A percentile compares a stretch with the other conserved stretches of the same genome.
Evolutionary conservation across 2,329 filamentous ascomycete genomes (phyloP).

Genomic region (Polychaeton citri): DNA sequence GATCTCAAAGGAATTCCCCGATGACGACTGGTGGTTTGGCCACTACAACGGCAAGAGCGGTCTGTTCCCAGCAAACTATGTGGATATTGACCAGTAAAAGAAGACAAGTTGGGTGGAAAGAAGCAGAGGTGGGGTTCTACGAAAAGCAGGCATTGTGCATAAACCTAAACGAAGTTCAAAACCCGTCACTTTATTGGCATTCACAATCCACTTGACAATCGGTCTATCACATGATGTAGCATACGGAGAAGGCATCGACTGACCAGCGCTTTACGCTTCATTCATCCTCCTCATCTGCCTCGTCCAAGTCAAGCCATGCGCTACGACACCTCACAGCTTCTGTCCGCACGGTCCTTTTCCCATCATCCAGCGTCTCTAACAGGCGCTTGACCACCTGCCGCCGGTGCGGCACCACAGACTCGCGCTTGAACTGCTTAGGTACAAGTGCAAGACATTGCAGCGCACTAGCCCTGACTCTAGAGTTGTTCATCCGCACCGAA

Average conservation of each 20-base stretch:
- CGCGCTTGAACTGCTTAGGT: slow-evolving; percentile 33
- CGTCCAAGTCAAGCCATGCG: slow-evolving; percentile 48
- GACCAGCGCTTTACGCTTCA: no score
- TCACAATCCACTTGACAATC: no score
- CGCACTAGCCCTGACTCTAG: slow-evolving; percentile 33
- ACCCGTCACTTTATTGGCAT: no score
- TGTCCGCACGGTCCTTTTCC: slow-evolving; percentile 47
- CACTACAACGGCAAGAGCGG: slow-evolving; percentile 67
- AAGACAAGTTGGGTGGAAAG: background rate
- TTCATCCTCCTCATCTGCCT: slow-evolving; percentile 41
- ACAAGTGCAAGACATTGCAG: slow-evolving; percentile 36
- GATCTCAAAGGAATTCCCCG: slow-evolving; percentile 64
- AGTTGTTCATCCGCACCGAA: slow-evolving; percentile 17
- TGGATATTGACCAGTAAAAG: slow-evolving; percentile 32
- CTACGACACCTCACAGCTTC: slow-evolving; percentile 48
- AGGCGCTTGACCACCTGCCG: slow-evolving; percentile 44
- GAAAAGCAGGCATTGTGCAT: background rate
- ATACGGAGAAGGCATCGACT: no score
- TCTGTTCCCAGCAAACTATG: slow-evolving; percentile 55
- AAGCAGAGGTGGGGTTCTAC: background rate
- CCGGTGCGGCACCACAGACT: slow-evolving; percentile 44
- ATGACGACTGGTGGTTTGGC: slow-evolving; percentile 98
- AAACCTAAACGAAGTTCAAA: background rate
- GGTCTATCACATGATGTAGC: no score
- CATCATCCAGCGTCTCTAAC: slow-evolving; percentile 45